Conservation (phyloP, 495 filamentous ascomycete genomes). For the Penicillium steckii region DNA sequence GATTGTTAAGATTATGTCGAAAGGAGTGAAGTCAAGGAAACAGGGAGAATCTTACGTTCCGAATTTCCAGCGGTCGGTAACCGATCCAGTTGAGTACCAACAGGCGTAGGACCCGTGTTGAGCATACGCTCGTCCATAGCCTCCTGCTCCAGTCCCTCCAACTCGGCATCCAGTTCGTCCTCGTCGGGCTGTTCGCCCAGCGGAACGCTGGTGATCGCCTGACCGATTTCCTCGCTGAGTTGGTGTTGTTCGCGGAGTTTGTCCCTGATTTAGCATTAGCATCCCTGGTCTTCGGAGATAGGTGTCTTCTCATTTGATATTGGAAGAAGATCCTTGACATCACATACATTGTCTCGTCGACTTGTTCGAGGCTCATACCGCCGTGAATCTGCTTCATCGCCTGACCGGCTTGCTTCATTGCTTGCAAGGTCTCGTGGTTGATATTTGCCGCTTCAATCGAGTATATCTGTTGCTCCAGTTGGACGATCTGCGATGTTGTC, state of each 20-base stretch:
- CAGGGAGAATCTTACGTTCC: conserved; percentile 61
- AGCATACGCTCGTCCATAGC: conserved; percentile 93
- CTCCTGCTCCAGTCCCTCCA: conserved; percentile 79
- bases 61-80: conserved; percentile 70
- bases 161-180: conserved; percentile 74
- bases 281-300: background rate
- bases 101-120: conserved; percentile 75
- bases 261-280: conserved; percentile 59
- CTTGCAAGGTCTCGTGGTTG: conserved; percentile 92
- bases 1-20: conserved; percentile 1
- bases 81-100: conserved; percentile 65
- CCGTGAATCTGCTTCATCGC: conserved; percentile 94
- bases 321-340: background rate
- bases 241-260: conserved; percentile 88
- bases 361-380: conserved; percentile 85
- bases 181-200: conserved; percentile 79
- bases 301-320: background rate
- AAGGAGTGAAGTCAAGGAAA: background rate
- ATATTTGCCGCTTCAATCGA: conserved; percentile 97
- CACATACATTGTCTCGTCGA: conserved; percentile 92
- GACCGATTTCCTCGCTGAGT: conserved; percentile 87
- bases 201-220: conserved; percentile 71
- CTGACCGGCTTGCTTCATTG: conserved; percentile 84
- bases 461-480: conserved; percentile 93
- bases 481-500: conserved; percentile 83